Percentiles rank a stretch among this genome's conserved stretches.
Conservation (phyloP, 352 stramenopile genomes). For the Phytopythium helicoides region DNA sequence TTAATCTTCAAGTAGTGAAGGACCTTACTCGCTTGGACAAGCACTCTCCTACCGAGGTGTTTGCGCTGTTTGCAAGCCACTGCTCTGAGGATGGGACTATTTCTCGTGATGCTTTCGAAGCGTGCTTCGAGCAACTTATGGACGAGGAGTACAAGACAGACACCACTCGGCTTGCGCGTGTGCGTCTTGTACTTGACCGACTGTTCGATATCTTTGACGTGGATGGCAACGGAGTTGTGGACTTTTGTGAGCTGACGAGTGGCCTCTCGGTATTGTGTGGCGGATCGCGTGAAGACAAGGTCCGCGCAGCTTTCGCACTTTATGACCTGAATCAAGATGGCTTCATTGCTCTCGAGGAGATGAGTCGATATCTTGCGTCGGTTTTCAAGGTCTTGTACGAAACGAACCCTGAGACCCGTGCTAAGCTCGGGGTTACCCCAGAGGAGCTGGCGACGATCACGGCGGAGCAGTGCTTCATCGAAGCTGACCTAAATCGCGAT, state of each 20-base stretch:
- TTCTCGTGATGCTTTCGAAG: conserved; percentile 78
- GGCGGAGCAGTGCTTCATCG: conserved; percentile 82
- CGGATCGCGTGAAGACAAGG: conserved; percentile 79
- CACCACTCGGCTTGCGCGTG: conserved; percentile 50
- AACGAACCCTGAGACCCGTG: conserved; percentile 57
- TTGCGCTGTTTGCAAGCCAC: conserved; percentile 85
- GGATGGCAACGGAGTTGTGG: conserved; percentile 72
- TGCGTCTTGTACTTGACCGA: conserved; percentile 70
- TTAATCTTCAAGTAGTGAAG: conserved; percentile 77
- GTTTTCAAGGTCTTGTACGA: conserved; percentile 90
- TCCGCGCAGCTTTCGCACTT: conserved; percentile 81
- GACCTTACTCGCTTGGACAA: conserved; percentile 85
- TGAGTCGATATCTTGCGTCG: conserved; percentile 79
- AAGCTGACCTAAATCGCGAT: conserved; percentile 80
- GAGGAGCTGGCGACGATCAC: conserved; percentile 77
- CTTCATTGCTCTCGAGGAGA: conserved; percentile 86
- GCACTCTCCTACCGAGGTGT: conserved; percentile 79
- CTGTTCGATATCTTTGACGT: conserved; percentile 84
- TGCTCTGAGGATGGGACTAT: conserved; percentile 76
- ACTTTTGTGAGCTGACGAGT: conserved; percentile 84
- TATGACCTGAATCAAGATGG: conserved; percentile 88
- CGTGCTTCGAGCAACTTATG: conserved; percentile 82
- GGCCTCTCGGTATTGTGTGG: conserved; percentile 82
- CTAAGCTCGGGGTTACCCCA: conserved; percentile 56
- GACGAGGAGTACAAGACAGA: conserved; percentile 79